These are phyloP conservation scores for Fusarium lyarnte DNA, from an alignment of 2,329 filamentous ascomycete species.

Conservation along the genomic window DNA sequence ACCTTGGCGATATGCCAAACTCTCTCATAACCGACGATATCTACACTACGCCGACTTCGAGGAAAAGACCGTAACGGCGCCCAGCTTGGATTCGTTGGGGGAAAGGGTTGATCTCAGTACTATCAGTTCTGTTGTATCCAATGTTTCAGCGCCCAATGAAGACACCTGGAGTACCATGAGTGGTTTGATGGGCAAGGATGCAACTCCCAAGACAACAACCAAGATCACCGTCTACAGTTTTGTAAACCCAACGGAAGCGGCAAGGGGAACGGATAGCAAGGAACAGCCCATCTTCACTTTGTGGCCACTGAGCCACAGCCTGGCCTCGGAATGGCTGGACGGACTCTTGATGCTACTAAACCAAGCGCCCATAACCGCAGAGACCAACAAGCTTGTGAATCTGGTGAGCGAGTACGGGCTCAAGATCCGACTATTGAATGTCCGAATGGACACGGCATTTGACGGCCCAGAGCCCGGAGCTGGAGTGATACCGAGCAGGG, in stretches of 20 bases:
- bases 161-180: conserved; percentile 58
- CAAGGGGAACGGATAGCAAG: conserved; percentile 49
- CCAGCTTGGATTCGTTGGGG: conserved; percentile 75
- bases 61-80: conserved; percentile 69
- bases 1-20: conserved; percentile 82
- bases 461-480: conserved; percentile 73
- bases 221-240: conserved; percentile 94
- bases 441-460: conserved; percentile 82
- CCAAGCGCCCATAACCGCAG: conserved; percentile 95
- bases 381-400: conserved; percentile 89
- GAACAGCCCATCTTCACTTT: conserved; percentile 85
- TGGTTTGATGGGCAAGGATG: conserved; percentile 52
- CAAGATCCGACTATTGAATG: conserved; percentile 91
- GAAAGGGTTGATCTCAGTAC: conserved; percentile 88
- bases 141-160: conserved; percentile 76
- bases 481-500: conserved; percentile 80
- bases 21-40: conserved; percentile 91
- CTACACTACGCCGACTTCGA: conserved; percentile 91
- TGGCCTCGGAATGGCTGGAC: conserved; percentile 97
- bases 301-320: conserved; percentile 79
- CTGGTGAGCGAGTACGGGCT: conserved; percentile 90
- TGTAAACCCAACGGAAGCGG: conserved; percentile 53
- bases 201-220: conserved; percentile 66
- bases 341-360: conserved; percentile 94
- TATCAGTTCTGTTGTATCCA: conserved; percentile 93